Percentiles rank a stretch among this genome's conserved stretches.
Conservation (phyloP, 495 filamentous ascomycete genomes). For the Filosporella fistucella region DNA sequence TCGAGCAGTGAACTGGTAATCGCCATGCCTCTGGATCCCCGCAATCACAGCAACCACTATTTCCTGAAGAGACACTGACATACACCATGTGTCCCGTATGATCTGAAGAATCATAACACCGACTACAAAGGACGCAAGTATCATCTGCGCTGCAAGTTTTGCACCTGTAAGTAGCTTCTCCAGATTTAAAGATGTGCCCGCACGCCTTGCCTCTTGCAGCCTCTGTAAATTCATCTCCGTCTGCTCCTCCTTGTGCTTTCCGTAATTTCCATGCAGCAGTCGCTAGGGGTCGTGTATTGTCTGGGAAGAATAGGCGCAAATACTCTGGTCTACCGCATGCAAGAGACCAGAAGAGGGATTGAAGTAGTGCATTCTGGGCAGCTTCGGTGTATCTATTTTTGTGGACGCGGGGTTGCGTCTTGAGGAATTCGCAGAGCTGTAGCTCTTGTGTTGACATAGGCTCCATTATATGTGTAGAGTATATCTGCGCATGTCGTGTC, state of each 20-base stretch:
- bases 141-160: conserved; percentile 87
- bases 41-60: conserved; percentile 95
- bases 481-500: not conserved
- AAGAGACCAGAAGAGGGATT: conserved; percentile 81
- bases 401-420: conserved; percentile 64
- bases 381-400: conserved; percentile 66
- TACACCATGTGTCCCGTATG: conserved; percentile 91
- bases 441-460: conserved; percentile 70
- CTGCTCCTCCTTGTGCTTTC: conserved; percentile 83
- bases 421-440: conserved; percentile 71
- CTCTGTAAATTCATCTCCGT: conserved; percentile 92
- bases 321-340: conserved; percentile 67
- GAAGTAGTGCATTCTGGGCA: conserved; percentile 64
- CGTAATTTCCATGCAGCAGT: conserved; percentile 63
- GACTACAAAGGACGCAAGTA: conserved; percentile 80
- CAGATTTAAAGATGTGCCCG: conserved; percentile 90
- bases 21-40: conserved; percentile 94
- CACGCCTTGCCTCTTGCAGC: conserved; percentile 92
- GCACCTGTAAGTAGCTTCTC: conserved; percentile 91
- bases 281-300: conserved; percentile 50
- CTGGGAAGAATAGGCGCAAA: conserved; percentile 73
- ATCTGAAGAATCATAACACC: conserved; percentile 93
- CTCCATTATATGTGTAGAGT: conserved; percentile 15
- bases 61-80: conserved; percentile 78
- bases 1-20: conserved; percentile 82